Base-by-base conservation (phyloP, 148 eudicot species). In the Diospyros lotus region DNA sequence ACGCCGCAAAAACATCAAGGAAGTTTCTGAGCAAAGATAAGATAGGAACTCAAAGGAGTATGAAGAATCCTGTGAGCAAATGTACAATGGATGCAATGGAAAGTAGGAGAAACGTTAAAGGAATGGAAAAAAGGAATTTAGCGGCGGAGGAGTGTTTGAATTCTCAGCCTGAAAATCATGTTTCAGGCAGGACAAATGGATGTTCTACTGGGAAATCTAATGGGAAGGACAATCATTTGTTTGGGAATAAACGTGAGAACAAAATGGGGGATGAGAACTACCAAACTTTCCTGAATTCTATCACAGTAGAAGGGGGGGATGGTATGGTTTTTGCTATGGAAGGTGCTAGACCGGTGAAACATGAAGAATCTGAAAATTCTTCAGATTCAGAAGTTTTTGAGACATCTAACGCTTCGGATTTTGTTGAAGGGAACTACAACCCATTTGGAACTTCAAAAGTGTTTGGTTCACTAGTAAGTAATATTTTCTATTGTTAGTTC, bases 401-500 rank as follows among this genome's bases (percentile, higher is more conserved):
- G 39, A 54, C 53, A 42, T 50, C 61, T 46, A 68, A 59, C 48
- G 68, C 69, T 68, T 63, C 69, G 9, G 58, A 64, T 39, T 53
- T 71, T 46, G 17, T 15, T 17, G 62, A 59, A 50, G 53, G 60
- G 55, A 58, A 48, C 18, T 51, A 56, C 40, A 56, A 58, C 66
- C 80, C 76, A 48, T 64, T 72, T 38, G 54, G 58, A 67, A 65
- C 67, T 48, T 56, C 64, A 65, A 65, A 44, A 53, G 9, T 51
- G 6, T 40, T 6, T 18, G 13, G 9, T 53, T 5, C 60, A 40
- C 73, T 71, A 77, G 88, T 85, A 75, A 81, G 85, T 65, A 60
- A 43, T 39, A 44, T 56, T 5, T 39, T 45, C 38, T 52, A 18
- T 64, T 63, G 58, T 5, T 15, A n/a, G 6, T 41, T 52, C 4